phyloP scores from a whole-genome alignment of 805 yeast species.

The Zygotorulaspora sp. region DNA sequence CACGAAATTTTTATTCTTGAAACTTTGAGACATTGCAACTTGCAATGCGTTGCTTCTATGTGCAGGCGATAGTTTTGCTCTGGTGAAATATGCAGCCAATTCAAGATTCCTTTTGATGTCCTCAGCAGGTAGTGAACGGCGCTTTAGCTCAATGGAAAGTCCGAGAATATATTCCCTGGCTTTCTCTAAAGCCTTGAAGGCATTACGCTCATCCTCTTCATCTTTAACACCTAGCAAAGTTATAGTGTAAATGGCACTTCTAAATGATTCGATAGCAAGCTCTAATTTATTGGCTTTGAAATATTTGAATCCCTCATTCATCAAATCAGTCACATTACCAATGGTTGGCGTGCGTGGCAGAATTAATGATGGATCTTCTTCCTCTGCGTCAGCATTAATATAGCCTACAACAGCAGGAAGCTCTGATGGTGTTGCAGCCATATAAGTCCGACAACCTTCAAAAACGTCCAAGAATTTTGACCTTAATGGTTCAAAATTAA shows the following conservation, averaged over 20 bases:
- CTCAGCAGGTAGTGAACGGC: constrained; percentile 72
- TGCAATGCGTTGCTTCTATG: constrained; percentile 86
- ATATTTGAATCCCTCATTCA: constrained; percentile 69
- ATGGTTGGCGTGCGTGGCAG: constrained; percentile 74
- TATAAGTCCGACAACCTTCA: constrained; percentile 68
- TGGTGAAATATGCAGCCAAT: constrained; percentile 92
- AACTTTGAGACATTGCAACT: constrained; percentile 92
- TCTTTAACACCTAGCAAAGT: constrained; percentile 65
- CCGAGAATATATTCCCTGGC: constrained; percentile 92
- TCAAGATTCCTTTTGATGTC: constrained; percentile 84
- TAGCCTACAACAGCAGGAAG: constrained; percentile 65
- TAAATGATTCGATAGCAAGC: constrained; percentile 74
- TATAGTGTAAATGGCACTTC: constrained; percentile 71
- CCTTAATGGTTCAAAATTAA: constrained; percentile 83
- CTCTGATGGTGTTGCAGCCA: constrained; percentile 66
- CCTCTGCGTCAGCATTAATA: constrained; percentile 60
- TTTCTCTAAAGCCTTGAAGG: constrained; percentile 61
- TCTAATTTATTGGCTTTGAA: constrained; percentile 82
- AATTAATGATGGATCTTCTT: constrained; percentile 43
- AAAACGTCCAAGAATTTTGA: constrained; percentile 78
- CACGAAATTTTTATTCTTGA: constrained; percentile 81
- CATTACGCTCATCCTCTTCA: constrained; percentile 72
- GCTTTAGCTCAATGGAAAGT: constrained; percentile 80
- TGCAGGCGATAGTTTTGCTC: constrained; percentile 70
- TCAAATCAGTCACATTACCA: constrained; percentile 54